Evolutionary conservation across 768 basidiomycete genomes (phyloP).

Genomic region (Hygrophorus pudorinus): DNA sequence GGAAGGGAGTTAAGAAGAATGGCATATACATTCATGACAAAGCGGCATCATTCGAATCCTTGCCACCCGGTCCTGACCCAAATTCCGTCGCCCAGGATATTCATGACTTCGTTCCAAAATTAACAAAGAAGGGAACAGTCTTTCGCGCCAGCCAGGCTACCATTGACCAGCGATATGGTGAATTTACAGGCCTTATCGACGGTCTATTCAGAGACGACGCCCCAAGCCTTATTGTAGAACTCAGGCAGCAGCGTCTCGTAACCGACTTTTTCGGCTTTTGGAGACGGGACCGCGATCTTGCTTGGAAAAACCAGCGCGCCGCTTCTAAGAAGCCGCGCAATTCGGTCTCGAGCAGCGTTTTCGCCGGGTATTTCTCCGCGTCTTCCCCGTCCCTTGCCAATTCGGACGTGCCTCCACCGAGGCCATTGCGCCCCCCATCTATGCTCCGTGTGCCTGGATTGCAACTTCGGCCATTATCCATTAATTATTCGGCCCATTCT

Average conservation of each 20-base stretch:
- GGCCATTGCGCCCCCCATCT: slow-evolving; percentile 2
- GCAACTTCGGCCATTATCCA: neutral
- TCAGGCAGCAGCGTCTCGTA: slow-evolving; percentile 45
- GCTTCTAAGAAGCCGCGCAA: slow-evolving; percentile 21
- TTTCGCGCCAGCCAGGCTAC: slow-evolving; percentile 65
- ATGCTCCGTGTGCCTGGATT: neutral
- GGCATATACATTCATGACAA: slow-evolving; percentile 59
- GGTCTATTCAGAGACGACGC: slow-evolving; percentile 50
- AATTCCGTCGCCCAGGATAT: slow-evolving; percentile 61
- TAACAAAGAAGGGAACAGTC: slow-evolving; percentile 62
- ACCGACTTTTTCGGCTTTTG: slow-evolving; percentile 76
- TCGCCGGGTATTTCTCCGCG: slow-evolving; percentile 42
- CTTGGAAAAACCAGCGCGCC: slow-evolving; percentile 26
- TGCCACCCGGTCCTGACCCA: slow-evolving; percentile 78
- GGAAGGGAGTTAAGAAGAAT: slow-evolving; percentile 70
- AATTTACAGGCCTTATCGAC: slow-evolving; percentile 50
- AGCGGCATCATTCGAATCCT: slow-evolving; percentile 78
- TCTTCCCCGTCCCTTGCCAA: neutral
- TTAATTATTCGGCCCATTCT: neutral
- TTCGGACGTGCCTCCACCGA: slow-evolving; percentile 1
- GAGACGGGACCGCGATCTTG: slow-evolving; percentile 60
- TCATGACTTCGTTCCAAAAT: slow-evolving; percentile 53
- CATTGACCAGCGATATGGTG: slow-evolving; percentile 49
- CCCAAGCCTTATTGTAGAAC: slow-evolving; percentile 56
- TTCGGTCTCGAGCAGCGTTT: slow-evolving; percentile 44